Evolutionary conservation across 1,139 yeast genomes (phyloP), one percentile per base, ranked within the genome.

Genomic region (Suhomyces bolitotheri): DNA sequence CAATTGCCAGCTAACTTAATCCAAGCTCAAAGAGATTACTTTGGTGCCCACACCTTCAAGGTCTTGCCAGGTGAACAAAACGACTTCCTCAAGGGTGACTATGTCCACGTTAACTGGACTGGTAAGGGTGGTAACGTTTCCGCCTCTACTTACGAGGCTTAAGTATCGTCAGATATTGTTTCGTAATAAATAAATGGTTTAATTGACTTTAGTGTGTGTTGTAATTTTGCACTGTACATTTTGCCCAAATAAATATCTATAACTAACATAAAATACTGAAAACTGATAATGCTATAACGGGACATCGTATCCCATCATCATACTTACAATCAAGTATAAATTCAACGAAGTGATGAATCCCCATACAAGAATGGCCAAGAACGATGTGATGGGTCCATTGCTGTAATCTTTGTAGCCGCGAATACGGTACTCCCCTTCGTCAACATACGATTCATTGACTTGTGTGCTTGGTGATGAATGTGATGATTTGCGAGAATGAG

Each of bases 21-120:
- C 66, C 98, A 92, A 76, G 97, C 97, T 58, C 98, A 92, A 80
- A 88, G 98, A 78, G 98, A 92, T 70, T 92, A 90, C 87, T 92
- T 92, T 60, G 98, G 98, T 73, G 98, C 98, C 51, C 98, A 92
- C 81, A 92, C 98, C 61, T 92, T 92, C 88, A 80, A 81, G 68
- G 95, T 92, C 50, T 76, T 88, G 62, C 95, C 95, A 55, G 95
- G 94, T 69, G 68, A 60, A 58, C 96, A 87, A 55, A 75, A 78
- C 60, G 86, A 73, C 41, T 70, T 70, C 61, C 77, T 85, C 67
- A 80, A 73, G 56, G 94, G 78, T 59, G 71, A 80, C 55, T 82
- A 85, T 76, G 83, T 90, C 68, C 98, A 92, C 75, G 76, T 90
- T 63, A 90, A 92, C 94, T 92, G 98, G 98, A 92, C 98, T 49